phyloP scores from a whole-genome alignment of 2,329 filamentous ascomycete genomes.

The Aspergillus neoniger region DNA sequence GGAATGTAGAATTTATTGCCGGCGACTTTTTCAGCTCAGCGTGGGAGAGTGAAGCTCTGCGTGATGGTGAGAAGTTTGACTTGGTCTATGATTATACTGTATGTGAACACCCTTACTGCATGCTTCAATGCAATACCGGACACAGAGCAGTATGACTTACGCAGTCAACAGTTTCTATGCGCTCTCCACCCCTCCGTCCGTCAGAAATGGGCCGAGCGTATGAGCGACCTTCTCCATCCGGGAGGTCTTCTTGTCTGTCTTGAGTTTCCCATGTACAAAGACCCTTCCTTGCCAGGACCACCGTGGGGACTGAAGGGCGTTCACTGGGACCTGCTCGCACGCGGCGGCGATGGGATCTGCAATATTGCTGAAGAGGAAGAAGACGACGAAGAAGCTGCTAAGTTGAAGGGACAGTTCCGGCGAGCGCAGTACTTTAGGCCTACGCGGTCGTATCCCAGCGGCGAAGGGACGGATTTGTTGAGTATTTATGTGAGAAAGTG shows the following conservation, averaged over 20 bases:
- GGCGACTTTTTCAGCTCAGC: slow-evolving; percentile 50
- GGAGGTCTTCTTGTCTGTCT: slow-evolving; percentile 51
- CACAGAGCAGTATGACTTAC: background rate
- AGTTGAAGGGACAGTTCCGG: slow-evolving; percentile 23
- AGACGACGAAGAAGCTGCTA: slow-evolving; percentile 11
- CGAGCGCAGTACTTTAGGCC: slow-evolving; percentile 35
- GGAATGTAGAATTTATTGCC: slow-evolving; percentile 52
- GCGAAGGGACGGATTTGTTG: slow-evolving; percentile 38
- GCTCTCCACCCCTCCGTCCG: slow-evolving; percentile 59
- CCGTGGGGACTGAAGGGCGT: slow-evolving; percentile 44
- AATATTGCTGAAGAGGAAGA: background rate
- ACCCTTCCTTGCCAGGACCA: slow-evolving; percentile 36
- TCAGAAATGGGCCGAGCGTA: slow-evolving; percentile 56
- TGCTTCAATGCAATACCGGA: too few species aligned
- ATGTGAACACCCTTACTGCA: slow-evolving; percentile 20
- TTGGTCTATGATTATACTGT: slow-evolving; percentile 52
- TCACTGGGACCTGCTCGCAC: slow-evolving; percentile 36
- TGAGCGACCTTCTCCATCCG: slow-evolving; percentile 28
- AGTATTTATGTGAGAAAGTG: slow-evolving; percentile 27
- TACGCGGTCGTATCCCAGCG: slow-evolving; percentile 33
- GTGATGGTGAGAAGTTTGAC: slow-evolving; percentile 10
- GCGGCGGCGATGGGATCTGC: slow-evolving; percentile 30
- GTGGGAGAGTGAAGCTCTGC: background rate
- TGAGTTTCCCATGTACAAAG: slow-evolving; percentile 46
- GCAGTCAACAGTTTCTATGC: slow-evolving; percentile 58